These are phyloP conservation scores for Amoeboaphelidium protococcarum DNA, from an alignment of 371 early-diverging fungal genomes.

Conservation along the genomic window DNA sequence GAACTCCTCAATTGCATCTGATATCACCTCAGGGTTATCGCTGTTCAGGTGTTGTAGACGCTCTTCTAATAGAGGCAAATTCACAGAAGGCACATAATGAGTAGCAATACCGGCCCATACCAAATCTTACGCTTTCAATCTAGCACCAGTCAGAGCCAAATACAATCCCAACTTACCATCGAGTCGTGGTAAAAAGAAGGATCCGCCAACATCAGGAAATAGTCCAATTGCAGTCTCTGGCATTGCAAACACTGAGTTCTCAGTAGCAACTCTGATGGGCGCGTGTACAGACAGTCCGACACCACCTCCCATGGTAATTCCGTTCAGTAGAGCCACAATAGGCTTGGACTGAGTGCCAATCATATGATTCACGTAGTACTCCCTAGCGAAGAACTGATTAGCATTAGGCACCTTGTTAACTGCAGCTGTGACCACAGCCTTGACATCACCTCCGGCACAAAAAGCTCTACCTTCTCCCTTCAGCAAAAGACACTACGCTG, in stretches of 20 bases:
- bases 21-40: constrained; percentile 52
- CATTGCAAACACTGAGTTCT: constrained; percentile 64
- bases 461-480: constrained; percentile 46
- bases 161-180: constrained; percentile 79
- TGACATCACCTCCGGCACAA: constrained; percentile 93
- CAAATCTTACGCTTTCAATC: constrained; percentile 57
- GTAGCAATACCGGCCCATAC: constrained; percentile 88
- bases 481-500: not conserved
- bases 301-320: constrained; percentile 91
- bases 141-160: constrained; percentile 62
- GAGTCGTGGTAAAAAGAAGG: constrained; percentile 67
- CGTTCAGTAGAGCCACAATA: constrained; percentile 60
- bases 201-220: constrained; percentile 79
- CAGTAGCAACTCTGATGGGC: constrained; percentile 80
- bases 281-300: constrained; percentile 81
- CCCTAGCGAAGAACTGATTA: constrained; percentile 57
- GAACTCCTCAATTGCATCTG: constrained; percentile 72
- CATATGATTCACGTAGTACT: constrained; percentile 65
- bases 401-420: constrained; percentile 11
- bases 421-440: constrained; percentile 17
- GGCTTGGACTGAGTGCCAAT: constrained; percentile 65
- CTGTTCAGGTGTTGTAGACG: constrained; percentile 54
- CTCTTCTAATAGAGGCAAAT: constrained; percentile 47
- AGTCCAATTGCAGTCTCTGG: constrained; percentile 81
- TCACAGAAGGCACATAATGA: constrained; percentile 69